Percentiles rank a stretch among this genome's conserved stretches.
These are phyloP conservation scores for Schizothecium vesticola DNA, from an alignment of 495 filamentous ascomycete species.

Conservation along the genomic window DNA sequence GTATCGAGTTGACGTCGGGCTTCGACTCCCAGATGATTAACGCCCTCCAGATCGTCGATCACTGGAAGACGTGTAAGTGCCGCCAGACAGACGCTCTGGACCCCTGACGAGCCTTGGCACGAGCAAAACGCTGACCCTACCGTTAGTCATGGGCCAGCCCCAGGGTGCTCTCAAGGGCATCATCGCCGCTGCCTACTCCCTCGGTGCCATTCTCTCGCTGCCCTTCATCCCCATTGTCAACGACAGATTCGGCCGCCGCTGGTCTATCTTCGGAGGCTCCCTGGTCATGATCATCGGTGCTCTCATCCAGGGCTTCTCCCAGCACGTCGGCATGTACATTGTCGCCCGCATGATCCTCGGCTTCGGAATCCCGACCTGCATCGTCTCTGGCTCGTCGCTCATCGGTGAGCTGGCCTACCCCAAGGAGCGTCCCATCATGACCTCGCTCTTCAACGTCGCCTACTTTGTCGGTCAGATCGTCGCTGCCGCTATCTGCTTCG, in stretches of 20 bases:
- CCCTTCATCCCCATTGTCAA: constrained; percentile 54
- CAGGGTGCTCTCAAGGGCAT: constrained; percentile 39
- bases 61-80: constrained; percentile 48
- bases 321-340: constrained; percentile 55
- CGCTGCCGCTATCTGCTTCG: constrained; percentile 56
- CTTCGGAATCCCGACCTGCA: constrained; percentile 60
- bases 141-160: constrained; percentile 34
- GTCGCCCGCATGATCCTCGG: constrained; percentile 61
- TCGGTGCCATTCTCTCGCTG: constrained; percentile 53
- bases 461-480: constrained; percentile 61
- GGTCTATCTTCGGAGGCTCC: constrained; percentile 55
- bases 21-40: constrained; percentile 72
- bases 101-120: no score
- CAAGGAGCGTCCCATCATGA: constrained; percentile 60
- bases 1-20: constrained; percentile 66
- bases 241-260: constrained; percentile 53
- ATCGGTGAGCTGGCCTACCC: constrained; percentile 64
- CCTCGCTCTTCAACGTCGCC: constrained; percentile 61
- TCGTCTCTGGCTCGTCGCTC: constrained; percentile 57
- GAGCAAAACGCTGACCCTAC: not conserved
- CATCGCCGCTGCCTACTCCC: constrained; percentile 45
- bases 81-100: no score
- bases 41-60: constrained; percentile 55
- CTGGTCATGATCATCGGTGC: constrained; percentile 54
- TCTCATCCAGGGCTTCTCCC: constrained; percentile 42